Conservation (phyloP, 2,329 filamentous ascomycete species). For the Hypoxylon sp. region DNA sequence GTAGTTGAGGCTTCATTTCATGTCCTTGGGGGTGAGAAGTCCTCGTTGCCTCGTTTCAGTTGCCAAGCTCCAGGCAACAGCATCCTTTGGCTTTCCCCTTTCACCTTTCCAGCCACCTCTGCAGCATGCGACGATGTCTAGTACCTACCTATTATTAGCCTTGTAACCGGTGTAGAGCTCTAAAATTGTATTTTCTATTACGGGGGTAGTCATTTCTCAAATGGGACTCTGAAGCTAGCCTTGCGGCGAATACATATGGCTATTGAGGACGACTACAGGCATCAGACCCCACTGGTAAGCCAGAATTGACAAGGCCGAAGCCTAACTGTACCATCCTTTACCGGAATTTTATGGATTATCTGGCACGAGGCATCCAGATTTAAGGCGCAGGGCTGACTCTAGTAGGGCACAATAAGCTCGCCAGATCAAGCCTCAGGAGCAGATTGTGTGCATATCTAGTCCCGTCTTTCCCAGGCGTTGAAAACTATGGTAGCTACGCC, state of each 20-base stretch:
- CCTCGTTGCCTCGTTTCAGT: slow-evolving; percentile 3
- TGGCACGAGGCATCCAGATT: slow-evolving; percentile 1
- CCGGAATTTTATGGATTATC: not conserved
- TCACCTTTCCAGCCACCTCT: not conserved
- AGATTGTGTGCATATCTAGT: not conserved
- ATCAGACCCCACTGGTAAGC: not conserved
- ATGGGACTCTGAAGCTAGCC: not conserved
- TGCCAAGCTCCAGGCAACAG: not conserved
- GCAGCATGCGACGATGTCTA: not conserved
- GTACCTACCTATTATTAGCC: not conserved
- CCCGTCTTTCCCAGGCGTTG: slow-evolving; percentile 15
- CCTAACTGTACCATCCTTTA: not conserved
- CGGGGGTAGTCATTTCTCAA: not conserved
- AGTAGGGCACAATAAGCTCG: slow-evolving; percentile 9
- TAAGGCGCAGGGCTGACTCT: slow-evolving; percentile 17
- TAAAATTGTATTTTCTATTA: not conserved
- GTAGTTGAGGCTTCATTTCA: not conserved
- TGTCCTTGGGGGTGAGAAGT: slow-evolving; percentile 6
- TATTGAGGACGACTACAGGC: not conserved
- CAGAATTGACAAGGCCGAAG: not conserved
- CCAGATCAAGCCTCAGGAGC: not conserved
- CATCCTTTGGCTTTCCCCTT: too few relatives aligned
- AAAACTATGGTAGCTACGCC: slow-evolving; percentile 26
- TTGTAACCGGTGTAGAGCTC: not conserved
- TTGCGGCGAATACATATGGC: slow-evolving; percentile 9